Percentiles rank a stretch among this genome's conserved stretches.
phyloP scores from a whole-genome alignment of 2,329 filamentous ascomycete genomes.

The Dryadomyces quercus-mongolicae region DNA sequence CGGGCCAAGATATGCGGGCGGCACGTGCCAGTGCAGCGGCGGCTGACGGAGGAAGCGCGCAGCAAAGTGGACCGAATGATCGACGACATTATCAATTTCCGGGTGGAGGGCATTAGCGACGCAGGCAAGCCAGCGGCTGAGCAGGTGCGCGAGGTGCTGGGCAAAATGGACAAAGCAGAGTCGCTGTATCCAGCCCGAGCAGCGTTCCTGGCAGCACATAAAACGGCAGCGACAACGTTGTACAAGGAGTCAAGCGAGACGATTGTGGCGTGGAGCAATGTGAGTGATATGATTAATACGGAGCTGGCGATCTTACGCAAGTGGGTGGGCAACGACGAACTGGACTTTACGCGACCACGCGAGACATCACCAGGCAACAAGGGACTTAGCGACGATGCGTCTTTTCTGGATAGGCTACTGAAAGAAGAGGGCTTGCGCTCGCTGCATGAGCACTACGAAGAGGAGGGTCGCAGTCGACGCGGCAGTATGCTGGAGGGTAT shows the following conservation, averaged over 20 bases:
- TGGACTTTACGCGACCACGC: constrained; percentile 75
- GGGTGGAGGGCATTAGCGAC: constrained; percentile 87
- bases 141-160: constrained; percentile 81
- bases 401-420: constrained; percentile 86
- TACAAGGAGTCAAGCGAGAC: constrained; percentile 79
- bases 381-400: constrained; percentile 74
- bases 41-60: constrained; percentile 78
- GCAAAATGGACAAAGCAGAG: constrained; percentile 83
- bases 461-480: constrained; percentile 29
- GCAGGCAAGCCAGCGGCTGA: constrained; percentile 77
- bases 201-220: constrained; percentile 62
- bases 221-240: constrained; percentile 59
- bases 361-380: constrained; percentile 52
- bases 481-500: constrained; percentile 78
- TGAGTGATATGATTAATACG: constrained; percentile 89
- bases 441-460: constrained; percentile 59
- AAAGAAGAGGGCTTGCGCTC: constrained; percentile 94
- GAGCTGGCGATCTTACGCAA: constrained; percentile 83
- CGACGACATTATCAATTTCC: constrained; percentile 83
- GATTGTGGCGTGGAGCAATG: constrained; percentile 93
- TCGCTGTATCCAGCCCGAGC: constrained; percentile 71
- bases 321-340: constrained; percentile 93
- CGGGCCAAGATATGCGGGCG: constrained; percentile 75
- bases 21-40: constrained; percentile 70
- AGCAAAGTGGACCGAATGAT: constrained; percentile 59